These are phyloP conservation scores for Tetracladium marchalianum DNA, from an alignment of 495 filamentous ascomycete species.

Conservation along the genomic window DNA sequence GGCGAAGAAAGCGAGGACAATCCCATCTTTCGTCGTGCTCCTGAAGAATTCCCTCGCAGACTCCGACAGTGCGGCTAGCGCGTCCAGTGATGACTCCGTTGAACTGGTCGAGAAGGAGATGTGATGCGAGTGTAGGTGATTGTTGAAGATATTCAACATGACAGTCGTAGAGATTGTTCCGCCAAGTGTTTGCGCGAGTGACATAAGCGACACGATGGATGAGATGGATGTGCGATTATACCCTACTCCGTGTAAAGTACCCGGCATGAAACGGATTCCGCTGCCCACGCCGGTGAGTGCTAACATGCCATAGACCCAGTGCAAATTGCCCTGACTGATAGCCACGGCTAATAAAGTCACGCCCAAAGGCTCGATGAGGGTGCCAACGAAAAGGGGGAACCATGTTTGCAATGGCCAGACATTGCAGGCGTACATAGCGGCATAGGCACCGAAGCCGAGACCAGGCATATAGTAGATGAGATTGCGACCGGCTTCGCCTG, in stretches of 20 bases:
- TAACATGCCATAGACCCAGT: constrained; percentile 48
- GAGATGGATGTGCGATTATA: constrained; percentile 42
- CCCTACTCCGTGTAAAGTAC: constrained; percentile 40
- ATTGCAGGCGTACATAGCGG: constrained; percentile 44
- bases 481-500: constrained; percentile 38
- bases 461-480: constrained; percentile 38
- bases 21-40: constrained; percentile 30
- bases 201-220: constrained; percentile 37
- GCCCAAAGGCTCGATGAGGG: constrained; percentile 35
- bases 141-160: constrained; percentile 53
- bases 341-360: constrained; percentile 38
- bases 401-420: constrained; percentile 46
- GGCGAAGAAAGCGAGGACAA: constrained; percentile 45
- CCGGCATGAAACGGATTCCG: constrained; percentile 39
- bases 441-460: constrained; percentile 40
- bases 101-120: constrained; percentile 9
- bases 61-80: constrained; percentile 16
- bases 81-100: constrained; percentile 8
- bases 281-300: constrained; percentile 46
- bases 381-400: constrained; percentile 37
- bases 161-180: constrained; percentile 47
- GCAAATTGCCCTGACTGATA: constrained; percentile 26
- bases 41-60: constrained; percentile 21
- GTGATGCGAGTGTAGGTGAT: constrained; percentile 25
- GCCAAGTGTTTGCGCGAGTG: constrained; percentile 44